Percentiles rank a stretch among this genome's conserved stretches.
Evolutionary conservation across 768 basidiomycete species (phyloP).

Genomic region (Cantharellus anzutake): DNA sequence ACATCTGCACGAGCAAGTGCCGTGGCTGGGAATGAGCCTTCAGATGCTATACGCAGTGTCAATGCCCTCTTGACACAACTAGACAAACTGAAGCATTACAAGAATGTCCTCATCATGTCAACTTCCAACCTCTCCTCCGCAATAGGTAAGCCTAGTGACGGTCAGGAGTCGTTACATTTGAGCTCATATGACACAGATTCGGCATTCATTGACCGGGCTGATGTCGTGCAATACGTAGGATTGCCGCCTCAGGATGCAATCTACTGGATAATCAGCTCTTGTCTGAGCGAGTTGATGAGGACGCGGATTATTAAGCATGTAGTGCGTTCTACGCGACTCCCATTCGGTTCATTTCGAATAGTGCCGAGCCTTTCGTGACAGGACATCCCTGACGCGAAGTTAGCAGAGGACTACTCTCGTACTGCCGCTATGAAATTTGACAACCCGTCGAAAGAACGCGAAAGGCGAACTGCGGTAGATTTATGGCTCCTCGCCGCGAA

Average conservation of each 20-base stretch:
- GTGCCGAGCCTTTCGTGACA: neutral
- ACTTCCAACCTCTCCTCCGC: constrained; percentile 91
- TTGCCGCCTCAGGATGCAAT: constrained; percentile 80
- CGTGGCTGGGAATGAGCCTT: constrained; percentile 89
- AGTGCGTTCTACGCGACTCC: constrained; percentile 24
- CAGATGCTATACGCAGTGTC: constrained; percentile 91
- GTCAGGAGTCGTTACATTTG: neutral
- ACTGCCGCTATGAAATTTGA: neutral
- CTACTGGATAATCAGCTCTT: constrained; percentile 78
- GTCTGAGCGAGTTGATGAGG: constrained; percentile 58
- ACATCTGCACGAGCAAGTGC: constrained; percentile 90
- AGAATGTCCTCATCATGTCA: constrained; percentile 90
- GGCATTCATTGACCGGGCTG: constrained; percentile 92
- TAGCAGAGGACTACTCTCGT: neutral
- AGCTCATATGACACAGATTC: constrained; percentile 34
- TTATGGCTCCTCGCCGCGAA: constrained; percentile 50
- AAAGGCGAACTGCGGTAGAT: constrained; percentile 34
- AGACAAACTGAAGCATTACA: constrained; percentile 82
- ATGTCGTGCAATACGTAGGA: constrained; percentile 89
- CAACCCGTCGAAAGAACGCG: constrained; percentile 18
- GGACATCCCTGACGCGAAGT: neutral
- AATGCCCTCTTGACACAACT: constrained; percentile 94
- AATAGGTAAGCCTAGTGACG: constrained; percentile 40
- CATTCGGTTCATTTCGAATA: neutral
- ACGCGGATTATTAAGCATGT: constrained; percentile 47